Conservation (phyloP, 2,329 filamentous ascomycete species). For the Ceratocystis harringtonii region DNA sequence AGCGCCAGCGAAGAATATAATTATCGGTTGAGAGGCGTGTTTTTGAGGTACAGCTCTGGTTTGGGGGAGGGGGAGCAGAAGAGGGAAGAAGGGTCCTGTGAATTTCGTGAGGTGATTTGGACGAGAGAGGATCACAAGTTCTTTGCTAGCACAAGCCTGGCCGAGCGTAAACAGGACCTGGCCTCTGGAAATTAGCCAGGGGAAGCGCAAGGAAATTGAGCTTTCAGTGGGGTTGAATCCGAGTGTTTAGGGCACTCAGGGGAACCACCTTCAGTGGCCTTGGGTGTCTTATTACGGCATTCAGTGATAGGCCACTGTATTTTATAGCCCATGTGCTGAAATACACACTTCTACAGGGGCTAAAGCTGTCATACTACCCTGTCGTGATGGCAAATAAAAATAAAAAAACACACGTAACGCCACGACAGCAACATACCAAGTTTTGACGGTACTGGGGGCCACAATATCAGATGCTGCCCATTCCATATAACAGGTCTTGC, state of each 20-base stretch:
- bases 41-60: background rate
- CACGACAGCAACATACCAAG: background rate
- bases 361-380: background rate
- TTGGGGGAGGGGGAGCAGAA: background rate
- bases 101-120: background rate
- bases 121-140: background rate
- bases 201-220: background rate
- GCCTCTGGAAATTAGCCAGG: constrained; percentile 2
- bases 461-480: background rate
- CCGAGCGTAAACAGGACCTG: background rate
- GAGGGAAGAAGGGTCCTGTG: background rate
- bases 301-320: background rate
- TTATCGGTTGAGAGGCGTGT: background rate
- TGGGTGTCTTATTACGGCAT: too few species aligned
- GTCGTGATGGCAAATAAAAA: constrained; percentile 3
- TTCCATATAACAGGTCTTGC: background rate
- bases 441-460: background rate
- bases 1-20: background rate
- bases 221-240: background rate
- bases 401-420: background rate
- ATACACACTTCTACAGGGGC: background rate
- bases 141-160: background rate
- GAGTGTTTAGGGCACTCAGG: background rate
- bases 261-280: too few species aligned
- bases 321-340: background rate